Evolutionary conservation across 257 asterid genomes (phyloP).

Genomic region (Thymus quinquecostatus): DNA sequence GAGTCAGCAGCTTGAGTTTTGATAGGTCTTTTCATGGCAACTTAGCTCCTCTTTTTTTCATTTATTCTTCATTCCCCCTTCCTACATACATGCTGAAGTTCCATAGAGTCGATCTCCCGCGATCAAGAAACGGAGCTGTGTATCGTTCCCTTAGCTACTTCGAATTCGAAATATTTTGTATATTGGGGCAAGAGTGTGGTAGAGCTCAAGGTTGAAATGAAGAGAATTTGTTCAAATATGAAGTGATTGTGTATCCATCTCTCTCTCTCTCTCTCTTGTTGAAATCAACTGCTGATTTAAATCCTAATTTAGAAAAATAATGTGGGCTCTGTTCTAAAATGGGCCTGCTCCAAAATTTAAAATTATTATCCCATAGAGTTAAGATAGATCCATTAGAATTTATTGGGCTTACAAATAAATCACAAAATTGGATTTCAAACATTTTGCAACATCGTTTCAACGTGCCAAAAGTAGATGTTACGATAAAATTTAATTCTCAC

Average conservation of each 20-base stretch:
- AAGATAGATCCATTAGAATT: slow-evolving; percentile 1
- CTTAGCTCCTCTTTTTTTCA: slow-evolving; percentile 11
- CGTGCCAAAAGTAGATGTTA: too few relatives aligned
- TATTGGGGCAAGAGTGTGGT: slow-evolving; percentile 17
- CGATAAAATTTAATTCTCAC: too few relatives aligned
- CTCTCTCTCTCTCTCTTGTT: not conserved
- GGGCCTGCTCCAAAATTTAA: not conserved
- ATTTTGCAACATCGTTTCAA: too few relatives aligned
- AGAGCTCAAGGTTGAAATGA: not conserved
- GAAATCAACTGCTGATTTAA: not conserved
- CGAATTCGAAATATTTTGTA: not conserved
- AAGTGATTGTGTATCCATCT: not conserved
- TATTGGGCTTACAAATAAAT: not conserved
- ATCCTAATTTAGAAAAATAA: not conserved
- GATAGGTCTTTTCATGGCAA: slow-evolving; percentile 2
- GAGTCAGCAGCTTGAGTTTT: slow-evolving; percentile 51
- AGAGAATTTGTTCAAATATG: slow-evolving; percentile 2
- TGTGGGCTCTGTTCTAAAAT: not conserved
- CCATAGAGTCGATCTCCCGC: slow-evolving; percentile 22
- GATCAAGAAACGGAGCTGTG: slow-evolving; percentile 18
- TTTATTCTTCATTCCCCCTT: not conserved
- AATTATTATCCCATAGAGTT: not conserved
- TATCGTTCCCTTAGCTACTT: not conserved
- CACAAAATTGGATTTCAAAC: too few relatives aligned
- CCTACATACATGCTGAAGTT: slow-evolving; percentile 11